Conservation (phyloP, 2,329 filamentous ascomycete genomes). For the Calonectria naviculata region DNA sequence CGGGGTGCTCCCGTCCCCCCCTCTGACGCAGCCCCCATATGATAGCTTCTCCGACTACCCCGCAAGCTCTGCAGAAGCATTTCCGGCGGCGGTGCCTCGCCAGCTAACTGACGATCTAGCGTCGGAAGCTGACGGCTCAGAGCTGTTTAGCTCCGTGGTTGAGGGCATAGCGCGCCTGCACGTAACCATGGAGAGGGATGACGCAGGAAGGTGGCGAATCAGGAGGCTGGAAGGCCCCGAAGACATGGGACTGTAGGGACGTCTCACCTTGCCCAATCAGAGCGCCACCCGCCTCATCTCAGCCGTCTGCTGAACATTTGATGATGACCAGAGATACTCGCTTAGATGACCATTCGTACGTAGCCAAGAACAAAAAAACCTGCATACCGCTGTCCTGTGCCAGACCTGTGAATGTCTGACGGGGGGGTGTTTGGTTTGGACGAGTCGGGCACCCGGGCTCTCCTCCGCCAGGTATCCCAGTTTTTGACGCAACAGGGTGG, state of each 20-base stretch:
- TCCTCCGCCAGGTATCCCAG: background rate
- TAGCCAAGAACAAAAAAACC: background rate
- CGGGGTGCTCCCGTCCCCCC: conserved; percentile 36
- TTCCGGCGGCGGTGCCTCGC: background rate
- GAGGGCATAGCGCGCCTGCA: conserved; percentile 49
- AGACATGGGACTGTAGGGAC: conserved; percentile 23
- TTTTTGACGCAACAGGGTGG: background rate
- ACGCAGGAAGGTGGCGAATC: conserved; percentile 55
- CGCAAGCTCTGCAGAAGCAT: conserved; percentile 2
- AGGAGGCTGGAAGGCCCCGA: conserved; percentile 30
- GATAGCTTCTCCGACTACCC: conserved; percentile 14
- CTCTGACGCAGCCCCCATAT: conserved; percentile 31
- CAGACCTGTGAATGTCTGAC: background rate
- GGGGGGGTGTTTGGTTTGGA: background rate
- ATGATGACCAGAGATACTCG: background rate
- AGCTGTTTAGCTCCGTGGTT: conserved; percentile 48
- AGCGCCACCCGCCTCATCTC: background rate
- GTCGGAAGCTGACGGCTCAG: conserved; percentile 37
- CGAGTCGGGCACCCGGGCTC: background rate
- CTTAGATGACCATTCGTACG: background rate
- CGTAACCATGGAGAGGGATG: conserved; percentile 50
- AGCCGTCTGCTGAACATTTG: background rate
- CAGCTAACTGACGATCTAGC: background rate
- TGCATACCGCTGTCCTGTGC: background rate
- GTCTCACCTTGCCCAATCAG: background rate